phyloP scores from a whole-genome alignment of 768 basidiomycete species.

The Leccinum truebloodii region DNA sequence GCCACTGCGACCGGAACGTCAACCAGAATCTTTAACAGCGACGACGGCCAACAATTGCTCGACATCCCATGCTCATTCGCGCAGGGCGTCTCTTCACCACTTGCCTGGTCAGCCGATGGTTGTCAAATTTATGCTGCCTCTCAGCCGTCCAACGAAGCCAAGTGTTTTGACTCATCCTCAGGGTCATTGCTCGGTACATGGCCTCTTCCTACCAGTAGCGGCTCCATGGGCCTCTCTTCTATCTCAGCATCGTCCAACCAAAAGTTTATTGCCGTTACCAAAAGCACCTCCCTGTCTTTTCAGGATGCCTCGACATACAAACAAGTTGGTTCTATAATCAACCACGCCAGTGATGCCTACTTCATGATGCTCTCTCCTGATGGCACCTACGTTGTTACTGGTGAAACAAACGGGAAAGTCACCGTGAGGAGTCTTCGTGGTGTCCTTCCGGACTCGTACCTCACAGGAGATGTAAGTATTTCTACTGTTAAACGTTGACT shows the following conservation, averaged over 20 bases:
- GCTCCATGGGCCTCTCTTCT: background rate
- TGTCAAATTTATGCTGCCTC: background rate
- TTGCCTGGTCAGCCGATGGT: background rate
- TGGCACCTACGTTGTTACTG: background rate
- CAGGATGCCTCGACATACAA: background rate
- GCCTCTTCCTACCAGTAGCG: background rate
- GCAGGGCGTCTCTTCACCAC: no score
- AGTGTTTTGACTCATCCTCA: background rate
- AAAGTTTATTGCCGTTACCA: background rate
- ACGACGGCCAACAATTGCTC: no score
- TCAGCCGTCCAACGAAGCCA: background rate
- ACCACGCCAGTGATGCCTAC: background rate
- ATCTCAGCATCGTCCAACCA: background rate
- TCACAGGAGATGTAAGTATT: background rate
- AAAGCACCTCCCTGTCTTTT: background rate
- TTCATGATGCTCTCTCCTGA: slow-evolving; percentile 1
- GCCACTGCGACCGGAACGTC: background rate
- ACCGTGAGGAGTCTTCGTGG: background rate
- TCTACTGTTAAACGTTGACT: accelerated
- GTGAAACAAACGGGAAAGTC: background rate
- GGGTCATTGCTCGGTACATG: background rate
- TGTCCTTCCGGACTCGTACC: background rate
- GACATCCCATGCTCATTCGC: no score
- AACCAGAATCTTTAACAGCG: no score
- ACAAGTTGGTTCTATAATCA: background rate